Conservation (phyloP, 2,329 filamentous ascomycete species). For the Neofusicoccum umdonicola region DNA sequence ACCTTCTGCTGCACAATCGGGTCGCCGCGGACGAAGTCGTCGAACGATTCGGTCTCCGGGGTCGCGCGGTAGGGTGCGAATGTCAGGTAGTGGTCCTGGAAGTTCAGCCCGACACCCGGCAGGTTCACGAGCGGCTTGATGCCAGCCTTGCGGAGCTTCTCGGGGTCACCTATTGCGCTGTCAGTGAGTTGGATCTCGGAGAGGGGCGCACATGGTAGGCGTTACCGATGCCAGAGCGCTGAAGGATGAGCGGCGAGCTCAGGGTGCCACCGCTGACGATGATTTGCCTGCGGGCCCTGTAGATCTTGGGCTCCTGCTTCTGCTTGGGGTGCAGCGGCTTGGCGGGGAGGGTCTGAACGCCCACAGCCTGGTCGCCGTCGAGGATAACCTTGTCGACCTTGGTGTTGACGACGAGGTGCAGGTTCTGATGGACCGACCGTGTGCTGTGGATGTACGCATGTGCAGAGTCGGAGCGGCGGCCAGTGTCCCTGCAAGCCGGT, state of each 20-base stretch:
- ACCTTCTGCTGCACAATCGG: conserved; percentile 70
- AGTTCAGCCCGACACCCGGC: conserved; percentile 72
- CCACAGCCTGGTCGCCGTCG: conserved; percentile 69
- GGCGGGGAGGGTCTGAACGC: conserved; percentile 66
- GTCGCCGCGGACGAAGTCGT: conserved; percentile 74
- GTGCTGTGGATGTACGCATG: conserved; percentile 78
- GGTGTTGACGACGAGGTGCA: conserved; percentile 72
- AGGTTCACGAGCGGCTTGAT: conserved; percentile 69
- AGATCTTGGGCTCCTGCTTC: conserved; percentile 54
- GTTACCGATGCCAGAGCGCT: conserved; percentile 66
- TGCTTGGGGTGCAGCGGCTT: conserved; percentile 63
- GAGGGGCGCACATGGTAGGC: conserved; percentile 13
- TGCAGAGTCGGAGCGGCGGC: conserved; percentile 72
- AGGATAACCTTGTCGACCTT: conserved; percentile 76
- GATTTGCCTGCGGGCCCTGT: conserved; percentile 70
- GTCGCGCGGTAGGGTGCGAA: conserved; percentile 71
- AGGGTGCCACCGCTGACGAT: conserved; percentile 71
- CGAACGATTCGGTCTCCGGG: conserved; percentile 73
- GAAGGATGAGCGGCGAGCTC: conserved; percentile 71
- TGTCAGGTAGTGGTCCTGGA: conserved; percentile 64
- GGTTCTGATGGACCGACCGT: conserved; percentile 65
- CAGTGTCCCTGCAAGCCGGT: conserved; percentile 46
- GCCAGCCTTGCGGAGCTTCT: conserved; percentile 67
- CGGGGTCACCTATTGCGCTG: conserved; percentile 54
- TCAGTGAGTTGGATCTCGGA: background rate